Base-by-base conservation (phyloP, 495 filamentous ascomycete genomes). In the Collariella sp. region DNA sequence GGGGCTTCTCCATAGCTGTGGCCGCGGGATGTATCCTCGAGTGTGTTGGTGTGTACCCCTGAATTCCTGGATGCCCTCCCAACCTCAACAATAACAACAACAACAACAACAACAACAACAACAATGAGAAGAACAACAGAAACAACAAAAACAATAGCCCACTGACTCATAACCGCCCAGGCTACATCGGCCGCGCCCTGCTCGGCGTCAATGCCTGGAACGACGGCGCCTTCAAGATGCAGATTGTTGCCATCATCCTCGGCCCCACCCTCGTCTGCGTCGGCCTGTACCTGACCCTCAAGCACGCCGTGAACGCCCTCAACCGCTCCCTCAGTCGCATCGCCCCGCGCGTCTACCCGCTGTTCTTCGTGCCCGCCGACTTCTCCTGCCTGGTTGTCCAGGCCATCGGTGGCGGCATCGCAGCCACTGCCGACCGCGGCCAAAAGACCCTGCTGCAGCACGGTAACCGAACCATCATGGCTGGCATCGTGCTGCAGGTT, bases 401-500 rank as follows among this genome's bases (percentile, higher is more conserved):
- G 64, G 84, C 78, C 46, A 76, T 81, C 12, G 84, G 84, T 51
- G 84, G 83, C 46, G 79, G 76, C 38, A 74, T 85, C 46, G 83
- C 83, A 4, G 79, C 80, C 0, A 60, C 70, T 0, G 79, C 76
- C 10, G 68, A 67, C 15, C 55, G 67, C 48, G 64, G 75, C 50
- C 55, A 71, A 46, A 38, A 53, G 5, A 42, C 57, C 13, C 58
- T 75, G n/a, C 59, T 71, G 36, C 56, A 67, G 22, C 55, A 60
- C 29, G 82, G 82, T 2, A 83, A 87, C 66, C 64, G 83, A 56
- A 77, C 83, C 51, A 87, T 87, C 66, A 83, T 89, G 50, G 77
- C 83, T 7, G 86, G 86, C 58, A 84, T 89, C 58, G 74, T 78
- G 0, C 79, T 83, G 60, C 86, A 89, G 72, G 84, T 84, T 18